These are phyloP conservation scores for Coemansia sp. DNA, from an alignment of 192 early-diverging fungal genomes.

Conservation along the genomic window DNA sequence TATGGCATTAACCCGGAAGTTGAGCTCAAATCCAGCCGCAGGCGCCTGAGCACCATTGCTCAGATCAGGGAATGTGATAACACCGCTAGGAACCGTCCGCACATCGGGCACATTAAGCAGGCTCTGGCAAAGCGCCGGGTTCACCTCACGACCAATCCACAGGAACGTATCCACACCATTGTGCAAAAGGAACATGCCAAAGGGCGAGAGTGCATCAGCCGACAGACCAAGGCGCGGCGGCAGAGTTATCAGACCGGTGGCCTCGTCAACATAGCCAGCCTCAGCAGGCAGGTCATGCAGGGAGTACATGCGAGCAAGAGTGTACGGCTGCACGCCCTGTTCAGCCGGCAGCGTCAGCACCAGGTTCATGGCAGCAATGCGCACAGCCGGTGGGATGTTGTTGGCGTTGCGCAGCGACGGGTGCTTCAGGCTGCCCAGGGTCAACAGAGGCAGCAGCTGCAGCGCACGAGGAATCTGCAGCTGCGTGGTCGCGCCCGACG, in stretches of 20 bases:
- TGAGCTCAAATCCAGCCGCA: constrained; percentile 65
- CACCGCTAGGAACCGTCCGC: constrained; percentile 49
- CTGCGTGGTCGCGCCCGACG: constrained; percentile 72
- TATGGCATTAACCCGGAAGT: constrained; percentile 68
- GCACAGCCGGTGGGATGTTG: constrained; percentile 71
- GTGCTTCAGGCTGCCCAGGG: constrained; percentile 81
- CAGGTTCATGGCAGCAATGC: constrained; percentile 76
- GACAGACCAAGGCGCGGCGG: constrained; percentile 77
- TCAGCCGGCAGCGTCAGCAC: constrained; percentile 82
- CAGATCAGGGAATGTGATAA: constrained; percentile 71
- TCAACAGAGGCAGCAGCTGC: constrained; percentile 79
- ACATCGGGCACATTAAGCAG: constrained; percentile 58
- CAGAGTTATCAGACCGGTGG: constrained; percentile 61
- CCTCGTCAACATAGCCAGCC: constrained; percentile 41
- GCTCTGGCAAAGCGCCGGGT: constrained; percentile 66
- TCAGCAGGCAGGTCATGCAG: constrained; percentile 73
- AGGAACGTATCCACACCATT: constrained; percentile 80
- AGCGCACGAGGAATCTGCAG: constrained; percentile 81
- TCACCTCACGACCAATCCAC: constrained; percentile 81
- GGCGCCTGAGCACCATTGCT: constrained; percentile 62
- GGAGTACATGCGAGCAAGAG: constrained; percentile 79
- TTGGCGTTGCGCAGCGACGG: constrained; percentile 58
- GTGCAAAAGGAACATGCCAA: constrained; percentile 85
- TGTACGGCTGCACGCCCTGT: constrained; percentile 58
- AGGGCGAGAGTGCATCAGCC: constrained; percentile 78